A percentile compares a stretch with the other conserved stretches of the same genome.
phyloP scores from a whole-genome alignment of 306 rosid species.

The Oemleria cerasiformis region DNA sequence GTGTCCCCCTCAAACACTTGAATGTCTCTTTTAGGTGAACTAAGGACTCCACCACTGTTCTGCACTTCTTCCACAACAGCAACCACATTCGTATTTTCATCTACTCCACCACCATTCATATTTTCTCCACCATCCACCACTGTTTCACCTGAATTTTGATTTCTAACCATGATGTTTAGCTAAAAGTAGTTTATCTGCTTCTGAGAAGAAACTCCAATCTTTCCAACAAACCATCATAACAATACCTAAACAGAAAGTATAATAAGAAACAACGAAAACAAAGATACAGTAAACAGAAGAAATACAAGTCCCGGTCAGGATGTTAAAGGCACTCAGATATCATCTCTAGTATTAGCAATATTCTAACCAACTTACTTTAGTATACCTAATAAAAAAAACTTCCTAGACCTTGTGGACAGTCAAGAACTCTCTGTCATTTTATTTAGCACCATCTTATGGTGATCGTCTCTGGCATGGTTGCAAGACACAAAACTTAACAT shows the following conservation, averaged over 20 bases:
- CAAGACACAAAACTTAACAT: too few relatives aligned
- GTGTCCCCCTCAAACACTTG: constrained; percentile 60
- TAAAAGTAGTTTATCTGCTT: constrained; percentile 13
- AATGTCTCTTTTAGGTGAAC: constrained; percentile 52
- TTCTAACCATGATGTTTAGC: constrained; percentile 26
- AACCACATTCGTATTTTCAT: constrained; percentile 51
- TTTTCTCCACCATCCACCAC: constrained; percentile 32
- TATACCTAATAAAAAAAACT: background rate
- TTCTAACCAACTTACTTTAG: background rate
- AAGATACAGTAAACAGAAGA: too few relatives aligned
- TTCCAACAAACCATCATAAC: constrained; percentile 1
- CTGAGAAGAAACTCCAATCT: background rate
- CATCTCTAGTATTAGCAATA: background rate
- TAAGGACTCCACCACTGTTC: constrained; percentile 33
- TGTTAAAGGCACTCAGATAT: background rate
- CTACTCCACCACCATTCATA: constrained; percentile 30
- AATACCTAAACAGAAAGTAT: background rate
- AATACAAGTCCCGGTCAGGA: background rate
- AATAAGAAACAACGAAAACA: background rate
- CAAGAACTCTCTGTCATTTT: background rate
- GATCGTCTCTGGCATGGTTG: too few relatives aligned
- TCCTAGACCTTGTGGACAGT: background rate
- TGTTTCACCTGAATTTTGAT: constrained; percentile 16
- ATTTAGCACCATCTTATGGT: background rate
- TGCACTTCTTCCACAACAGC: constrained; percentile 55